Base-by-base conservation (phyloP, 169 alveolate species). In the Perkinsus olseni region DNA sequence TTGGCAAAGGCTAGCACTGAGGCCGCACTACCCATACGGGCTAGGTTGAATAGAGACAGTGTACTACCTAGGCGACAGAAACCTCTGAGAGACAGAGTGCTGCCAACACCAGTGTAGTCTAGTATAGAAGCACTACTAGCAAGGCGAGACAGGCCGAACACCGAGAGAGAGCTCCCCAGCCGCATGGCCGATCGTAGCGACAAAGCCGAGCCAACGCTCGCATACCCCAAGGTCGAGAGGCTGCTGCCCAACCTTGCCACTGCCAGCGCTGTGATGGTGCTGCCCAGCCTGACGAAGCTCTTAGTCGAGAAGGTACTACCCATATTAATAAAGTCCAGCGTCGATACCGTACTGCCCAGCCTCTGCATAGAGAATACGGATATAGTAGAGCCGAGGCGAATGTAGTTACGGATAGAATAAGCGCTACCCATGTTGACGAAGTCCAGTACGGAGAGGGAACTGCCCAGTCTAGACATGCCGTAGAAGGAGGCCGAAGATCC, bases 1-100 rank as follows among this genome's bases (percentile, higher is more conserved):
- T 24, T 3, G 10, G 93, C 74, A 31, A 1, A 28, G n/a, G 39
- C 36, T 91, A 93, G 74, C 92, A 74, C 93, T 20, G 91, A 74
- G 34, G 51, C 62, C 45, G 93, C 45, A 74, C 92, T 51, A 3
- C 94, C 94, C 93, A 34, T 91, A 48, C 74, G 38, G 92, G 39
- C 38, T 74, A 91, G 21, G 39, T 93, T 93, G 94, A 74, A 45
- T 48, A 62, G 82, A n/a, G 45, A 31, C 93, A 91, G 38, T 40
- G 38, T 11, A 6, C 31, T 20, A 6, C 93, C 94, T 13, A 91
- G 90, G 40, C 92, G 36, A 38, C 74, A 37, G 91, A 39, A 37
- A 38, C 90, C 92, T 6, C 91, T 36, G 0, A 38, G 34, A 10
- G 90, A 91, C 48, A 62, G 51, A 20, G 40, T 17, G 21, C 31